These are phyloP conservation scores for Metschnikowia shivogae DNA, from an alignment of 805 yeast genomes.

Conservation along the genomic window DNA sequence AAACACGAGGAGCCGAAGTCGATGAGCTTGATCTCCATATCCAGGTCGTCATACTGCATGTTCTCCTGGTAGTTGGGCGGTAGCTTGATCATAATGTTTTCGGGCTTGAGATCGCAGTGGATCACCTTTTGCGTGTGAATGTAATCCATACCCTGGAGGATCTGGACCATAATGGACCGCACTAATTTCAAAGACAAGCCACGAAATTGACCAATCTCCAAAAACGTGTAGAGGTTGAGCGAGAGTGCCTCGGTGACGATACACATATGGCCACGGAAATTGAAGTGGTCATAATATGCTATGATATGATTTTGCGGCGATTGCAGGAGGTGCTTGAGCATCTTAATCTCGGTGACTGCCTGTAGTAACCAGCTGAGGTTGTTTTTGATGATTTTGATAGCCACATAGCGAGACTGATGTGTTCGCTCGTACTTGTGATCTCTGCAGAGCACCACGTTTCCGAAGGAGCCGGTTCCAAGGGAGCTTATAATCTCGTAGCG, in stretches of 20 bases:
- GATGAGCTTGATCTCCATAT: conserved; percentile 58
- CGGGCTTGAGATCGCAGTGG: conserved; percentile 87
- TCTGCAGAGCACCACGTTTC: conserved; percentile 63
- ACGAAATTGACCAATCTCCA: conserved; percentile 46
- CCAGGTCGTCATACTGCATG: conserved; percentile 27
- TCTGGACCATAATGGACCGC: conserved; percentile 47
- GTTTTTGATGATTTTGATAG: conserved; percentile 73
- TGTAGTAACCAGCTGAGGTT: conserved; percentile 71
- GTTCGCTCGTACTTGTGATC: conserved; percentile 51
- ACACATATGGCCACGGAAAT: conserved; percentile 78
- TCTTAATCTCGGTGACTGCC: conserved; percentile 71
- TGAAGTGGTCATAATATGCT: conserved; percentile 62
- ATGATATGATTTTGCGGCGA: conserved; percentile 34
- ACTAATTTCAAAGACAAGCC: conserved; percentile 46
- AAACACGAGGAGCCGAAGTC: conserved; percentile 75
- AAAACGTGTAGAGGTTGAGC: conserved; percentile 57
- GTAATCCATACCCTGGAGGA: conserved; percentile 55
- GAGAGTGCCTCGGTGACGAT: conserved; percentile 72
- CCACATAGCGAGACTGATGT: conserved; percentile 44
- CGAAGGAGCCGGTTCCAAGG: conserved; percentile 81
- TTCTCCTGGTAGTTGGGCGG: conserved; percentile 19
- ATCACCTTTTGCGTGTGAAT: conserved; percentile 56
- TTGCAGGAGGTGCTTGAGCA: conserved; percentile 46
- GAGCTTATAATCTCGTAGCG: conserved; percentile 57
- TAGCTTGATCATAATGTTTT: conserved; percentile 60